Evolutionary conservation across 345 rosid species (phyloP).

Genomic region (Eucalyptus victrix): DNA sequence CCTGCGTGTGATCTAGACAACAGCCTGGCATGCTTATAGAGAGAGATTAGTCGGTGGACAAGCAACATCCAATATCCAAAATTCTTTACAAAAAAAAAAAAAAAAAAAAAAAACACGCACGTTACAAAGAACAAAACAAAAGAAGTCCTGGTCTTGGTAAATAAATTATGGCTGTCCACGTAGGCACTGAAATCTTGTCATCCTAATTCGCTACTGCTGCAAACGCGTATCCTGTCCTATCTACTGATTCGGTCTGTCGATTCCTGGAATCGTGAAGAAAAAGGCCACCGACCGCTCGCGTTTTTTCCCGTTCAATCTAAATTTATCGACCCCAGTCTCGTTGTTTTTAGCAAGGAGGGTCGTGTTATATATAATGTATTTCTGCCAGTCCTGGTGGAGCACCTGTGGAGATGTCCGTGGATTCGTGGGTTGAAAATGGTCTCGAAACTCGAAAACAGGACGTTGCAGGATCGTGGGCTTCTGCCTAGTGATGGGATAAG

Average conservation of each 20-base stretch:
- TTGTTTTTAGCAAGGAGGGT: not conserved
- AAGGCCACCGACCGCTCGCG: not conserved
- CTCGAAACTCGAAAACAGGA: not conserved
- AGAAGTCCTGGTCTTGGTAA: not conserved
- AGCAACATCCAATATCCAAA: not conserved
- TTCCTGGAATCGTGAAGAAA: not conserved
- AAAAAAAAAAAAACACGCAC: not conserved
- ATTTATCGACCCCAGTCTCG: not conserved
- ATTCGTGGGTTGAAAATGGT: not conserved
- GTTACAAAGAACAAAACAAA: not conserved
- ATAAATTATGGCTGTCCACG: not conserved
- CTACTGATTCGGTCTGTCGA: not conserved
- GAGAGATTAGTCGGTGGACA: not conserved
- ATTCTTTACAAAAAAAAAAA: not conserved
- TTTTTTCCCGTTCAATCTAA: not conserved
- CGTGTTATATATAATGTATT: not conserved
- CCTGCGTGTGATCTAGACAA: not conserved
- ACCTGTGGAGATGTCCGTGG: not conserved
- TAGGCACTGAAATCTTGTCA: not conserved
- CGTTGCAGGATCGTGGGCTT: not conserved
- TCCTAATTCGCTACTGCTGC: not conserved
- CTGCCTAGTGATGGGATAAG: not conserved
- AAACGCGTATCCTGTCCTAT: not conserved
- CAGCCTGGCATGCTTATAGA: not conserved
- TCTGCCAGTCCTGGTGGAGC: not conserved